These are phyloP conservation scores for Thalia dealbata DNA, from an alignment of 176 grass and related monocot genomes.

Conservation along the genomic window DNA sequence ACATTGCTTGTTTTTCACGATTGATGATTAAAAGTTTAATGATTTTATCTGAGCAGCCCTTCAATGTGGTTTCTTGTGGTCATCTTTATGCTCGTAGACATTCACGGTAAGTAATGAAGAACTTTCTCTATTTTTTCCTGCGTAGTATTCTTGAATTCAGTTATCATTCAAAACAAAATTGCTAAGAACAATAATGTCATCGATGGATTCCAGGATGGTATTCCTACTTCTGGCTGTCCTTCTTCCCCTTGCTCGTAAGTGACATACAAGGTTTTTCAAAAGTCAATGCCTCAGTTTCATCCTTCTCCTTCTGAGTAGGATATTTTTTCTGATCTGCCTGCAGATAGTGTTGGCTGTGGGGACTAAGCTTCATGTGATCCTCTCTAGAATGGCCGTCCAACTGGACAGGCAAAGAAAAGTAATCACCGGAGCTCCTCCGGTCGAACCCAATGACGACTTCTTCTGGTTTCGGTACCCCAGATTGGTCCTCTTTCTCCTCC, in stretches of 20 bases:
- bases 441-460: conserved; percentile 13
- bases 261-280: not conserved
- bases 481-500: conserved; percentile 9
- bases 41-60: not conserved
- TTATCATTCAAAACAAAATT: too few species aligned
- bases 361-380: conserved; percentile 15
- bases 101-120: not conserved
- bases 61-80: conserved; percentile 12
- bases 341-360: conserved; percentile 11
- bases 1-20: too few species aligned
- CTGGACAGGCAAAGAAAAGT: not conserved
- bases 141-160: too few species aligned
- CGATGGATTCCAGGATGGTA: conserved; percentile 9
- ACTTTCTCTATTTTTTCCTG: not conserved
- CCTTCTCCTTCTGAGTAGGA: not conserved
- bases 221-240: conserved; percentile 20
- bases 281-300: not conserved
- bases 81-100: conserved; percentile 18
- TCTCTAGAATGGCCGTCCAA: conserved; percentile 4
- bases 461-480: conserved; percentile 13
- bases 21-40: not conserved
- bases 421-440: conserved; percentile 4
- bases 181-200: not conserved
- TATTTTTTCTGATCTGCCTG: not conserved
- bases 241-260: conserved; percentile 13